Evolutionary conservation across 495 filamentous ascomycete genomes (phyloP), one percentile per base, ranked within the genome.

Genomic region (Xylaria nigripes): DNA sequence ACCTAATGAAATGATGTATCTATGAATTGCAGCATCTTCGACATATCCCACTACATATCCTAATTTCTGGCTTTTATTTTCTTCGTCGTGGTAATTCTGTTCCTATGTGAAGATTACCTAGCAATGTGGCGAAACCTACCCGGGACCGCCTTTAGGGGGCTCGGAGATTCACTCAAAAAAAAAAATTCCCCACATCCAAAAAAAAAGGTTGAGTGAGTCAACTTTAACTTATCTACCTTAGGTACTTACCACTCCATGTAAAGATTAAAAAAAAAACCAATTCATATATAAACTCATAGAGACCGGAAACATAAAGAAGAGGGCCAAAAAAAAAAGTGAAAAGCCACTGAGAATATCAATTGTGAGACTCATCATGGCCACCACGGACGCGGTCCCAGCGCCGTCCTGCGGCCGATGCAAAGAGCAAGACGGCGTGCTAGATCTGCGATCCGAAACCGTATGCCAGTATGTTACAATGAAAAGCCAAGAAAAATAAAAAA

Each of bases 401-500:
- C 57, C 52, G 51, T 54, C 49, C 21, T 75, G 72, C 60, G 67
- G 66, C 50, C 67, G 71, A 58, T 75, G 72, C 58, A 64, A 62
- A 48, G 61, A 66, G 22, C 59, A 61, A 3, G 56, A 58, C 27
- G 66, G 66, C 6, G 66, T 67, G 9, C 62, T 69, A 47, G 58
- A 66, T 32, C 65, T 75, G n/a, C 61, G 72, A 12, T 62, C 65
- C 25, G 71, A 75, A 32, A 18, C 27, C 15, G 67, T 72, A 27
- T 75, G 72, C 64, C 43, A 61, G 72, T 72, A 57, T 13, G 69
- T 66, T n/a, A n/a, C 22, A n/a, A n/a, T n/a, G n/a, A n/a, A n/a
- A n/a, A n/a, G n/a, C n/a, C n/a, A n/a, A n/a, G n/a, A n/a, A n/a
- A n/a, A n/a, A n/a, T n/a, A n/a, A n/a, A n/a, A n/a, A n/a, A n/a